phyloP scores from a whole-genome alignment of 768 basidiomycete species.

The Pleurotus platypus region DNA sequence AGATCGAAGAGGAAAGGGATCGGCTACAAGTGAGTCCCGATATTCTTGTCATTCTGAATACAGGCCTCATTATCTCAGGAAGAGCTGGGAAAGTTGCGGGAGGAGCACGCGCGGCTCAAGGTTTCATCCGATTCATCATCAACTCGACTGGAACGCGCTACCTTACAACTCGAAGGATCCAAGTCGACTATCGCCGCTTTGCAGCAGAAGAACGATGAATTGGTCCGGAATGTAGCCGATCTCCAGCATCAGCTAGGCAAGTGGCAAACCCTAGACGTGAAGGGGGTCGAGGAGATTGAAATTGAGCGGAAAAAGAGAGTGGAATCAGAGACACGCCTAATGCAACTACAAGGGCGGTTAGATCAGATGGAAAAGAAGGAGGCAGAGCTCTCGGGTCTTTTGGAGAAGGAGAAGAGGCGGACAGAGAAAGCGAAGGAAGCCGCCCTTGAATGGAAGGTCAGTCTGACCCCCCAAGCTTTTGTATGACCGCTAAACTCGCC shows the following conservation, averaged over 20 bases:
- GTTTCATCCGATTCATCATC: slow-evolving; percentile 40
- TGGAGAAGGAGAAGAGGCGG: slow-evolving; percentile 40
- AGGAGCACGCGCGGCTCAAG: slow-evolving; percentile 46
- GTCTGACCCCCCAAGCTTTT: neutral
- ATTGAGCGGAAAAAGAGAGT: slow-evolving; percentile 47
- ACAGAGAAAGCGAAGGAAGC: slow-evolving; percentile 38
- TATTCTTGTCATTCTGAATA: slow-evolving; percentile 4
- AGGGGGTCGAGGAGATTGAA: slow-evolving; percentile 58
- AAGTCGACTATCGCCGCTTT: slow-evolving; percentile 50
- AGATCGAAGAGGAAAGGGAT: slow-evolving; percentile 39
- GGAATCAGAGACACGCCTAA: slow-evolving; percentile 53
- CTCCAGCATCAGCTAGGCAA: slow-evolving; percentile 63
- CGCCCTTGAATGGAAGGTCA: slow-evolving; percentile 45
- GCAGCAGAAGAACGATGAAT: slow-evolving; percentile 53
- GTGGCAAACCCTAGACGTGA: slow-evolving; percentile 66
- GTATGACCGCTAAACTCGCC: no score
- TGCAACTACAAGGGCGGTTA: slow-evolving; percentile 38
- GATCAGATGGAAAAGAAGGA: slow-evolving; percentile 24
- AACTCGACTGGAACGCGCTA: slow-evolving; percentile 54
- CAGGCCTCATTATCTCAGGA: slow-evolving; percentile 21
- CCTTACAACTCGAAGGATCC: slow-evolving; percentile 56
- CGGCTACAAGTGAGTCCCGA: slow-evolving; percentile 37
- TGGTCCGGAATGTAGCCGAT: slow-evolving; percentile 50
- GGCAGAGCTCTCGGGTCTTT: slow-evolving; percentile 28
- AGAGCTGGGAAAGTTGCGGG: slow-evolving; percentile 37